A percentile compares a stretch with the other conserved stretches of the same genome.
Conservation (phyloP, 2,329 filamentous ascomycete species). For the Penicillium sp. region DNA sequence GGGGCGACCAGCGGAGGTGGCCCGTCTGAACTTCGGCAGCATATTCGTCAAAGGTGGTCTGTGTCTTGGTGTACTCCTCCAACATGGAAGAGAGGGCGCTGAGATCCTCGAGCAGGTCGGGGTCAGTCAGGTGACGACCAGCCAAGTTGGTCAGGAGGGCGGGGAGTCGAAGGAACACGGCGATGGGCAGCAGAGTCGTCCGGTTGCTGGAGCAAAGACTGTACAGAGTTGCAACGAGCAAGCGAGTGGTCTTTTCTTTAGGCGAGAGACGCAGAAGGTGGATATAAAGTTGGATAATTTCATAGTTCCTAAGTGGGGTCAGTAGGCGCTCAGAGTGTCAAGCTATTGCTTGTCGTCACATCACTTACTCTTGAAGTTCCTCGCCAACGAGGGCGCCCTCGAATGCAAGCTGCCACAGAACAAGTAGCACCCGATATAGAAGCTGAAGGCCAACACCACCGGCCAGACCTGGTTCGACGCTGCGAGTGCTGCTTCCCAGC, state of each 20-base stretch:
- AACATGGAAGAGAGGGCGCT: constrained; percentile 62
- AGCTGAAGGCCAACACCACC: constrained; percentile 89
- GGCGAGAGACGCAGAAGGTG: constrained; percentile 87
- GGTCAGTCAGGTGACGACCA: constrained; percentile 51
- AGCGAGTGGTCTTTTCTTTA: constrained; percentile 95
- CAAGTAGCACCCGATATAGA: constrained; percentile 88
- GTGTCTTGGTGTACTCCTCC: constrained; percentile 76
- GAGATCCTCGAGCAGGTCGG: constrained; percentile 52
- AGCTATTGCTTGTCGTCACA: background rate
- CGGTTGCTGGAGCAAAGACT: constrained; percentile 78
- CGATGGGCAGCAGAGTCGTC: constrained; percentile 71
- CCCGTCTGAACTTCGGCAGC: constrained; percentile 81
- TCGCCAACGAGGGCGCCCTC: constrained; percentile 70
- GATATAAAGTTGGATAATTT: constrained; percentile 88
- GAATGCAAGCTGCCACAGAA: constrained; percentile 96
- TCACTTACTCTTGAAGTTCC: constrained; percentile 64
- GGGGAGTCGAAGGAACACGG: constrained; percentile 80
- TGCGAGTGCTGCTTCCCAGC: constrained; percentile 60
- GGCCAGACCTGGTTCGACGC: constrained; percentile 61
- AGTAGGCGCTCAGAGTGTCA: constrained; percentile 17
- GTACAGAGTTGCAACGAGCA: constrained; percentile 83
- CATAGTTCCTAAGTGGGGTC: constrained; percentile 68
- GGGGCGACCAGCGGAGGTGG: constrained; percentile 88
- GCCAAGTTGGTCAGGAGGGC: constrained; percentile 59
- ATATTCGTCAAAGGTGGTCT: constrained; percentile 67